These are phyloP conservation scores for Cyberlindnera mycetangii DNA, from an alignment of 805 yeast species.

Conservation along the genomic window DNA sequence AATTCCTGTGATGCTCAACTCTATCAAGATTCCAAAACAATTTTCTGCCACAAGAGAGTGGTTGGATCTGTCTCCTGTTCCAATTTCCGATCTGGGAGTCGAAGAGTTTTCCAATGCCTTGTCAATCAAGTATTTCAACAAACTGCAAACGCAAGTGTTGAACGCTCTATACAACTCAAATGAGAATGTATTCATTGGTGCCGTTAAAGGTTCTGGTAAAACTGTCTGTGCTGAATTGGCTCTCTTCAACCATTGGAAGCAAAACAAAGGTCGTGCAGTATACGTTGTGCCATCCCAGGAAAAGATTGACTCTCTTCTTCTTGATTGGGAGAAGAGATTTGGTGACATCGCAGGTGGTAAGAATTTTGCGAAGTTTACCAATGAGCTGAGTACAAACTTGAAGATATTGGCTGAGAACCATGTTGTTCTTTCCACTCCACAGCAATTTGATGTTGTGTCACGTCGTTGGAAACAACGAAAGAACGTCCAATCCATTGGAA, in stretches of 20 bases:
- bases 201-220: conserved; percentile 76
- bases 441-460: conserved; percentile 68
- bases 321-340: conserved; percentile 53
- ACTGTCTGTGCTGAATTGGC: conserved; percentile 71
- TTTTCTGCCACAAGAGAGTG: conserved; percentile 62
- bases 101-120: conserved; percentile 46
- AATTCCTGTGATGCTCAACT: conserved; percentile 54
- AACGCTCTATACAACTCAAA: conserved; percentile 53
- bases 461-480: conserved; percentile 82
- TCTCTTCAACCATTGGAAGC: conserved; percentile 67
- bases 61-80: conserved; percentile 47
- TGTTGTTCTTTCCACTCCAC: conserved; percentile 73
- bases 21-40: conserved; percentile 55
- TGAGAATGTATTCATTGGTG: conserved; percentile 63
- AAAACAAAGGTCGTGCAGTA: conserved; percentile 64
- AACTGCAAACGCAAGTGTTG: conserved; percentile 71
- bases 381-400: conserved; percentile 52
- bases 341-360: conserved; percentile 54
- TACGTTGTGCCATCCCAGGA: conserved; percentile 68
- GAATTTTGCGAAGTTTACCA: conserved; percentile 48
- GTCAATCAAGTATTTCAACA: conserved; percentile 57
- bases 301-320: conserved; percentile 43
- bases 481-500: conserved; percentile 62
- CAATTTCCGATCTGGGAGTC: conserved; percentile 45
- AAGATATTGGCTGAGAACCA: conserved; percentile 57